A percentile compares a stretch with the other conserved stretches of the same genome.
These are phyloP conservation scores for Jasminum sambac DNA, from an alignment of 257 asterid species.

Conservation along the genomic window DNA sequence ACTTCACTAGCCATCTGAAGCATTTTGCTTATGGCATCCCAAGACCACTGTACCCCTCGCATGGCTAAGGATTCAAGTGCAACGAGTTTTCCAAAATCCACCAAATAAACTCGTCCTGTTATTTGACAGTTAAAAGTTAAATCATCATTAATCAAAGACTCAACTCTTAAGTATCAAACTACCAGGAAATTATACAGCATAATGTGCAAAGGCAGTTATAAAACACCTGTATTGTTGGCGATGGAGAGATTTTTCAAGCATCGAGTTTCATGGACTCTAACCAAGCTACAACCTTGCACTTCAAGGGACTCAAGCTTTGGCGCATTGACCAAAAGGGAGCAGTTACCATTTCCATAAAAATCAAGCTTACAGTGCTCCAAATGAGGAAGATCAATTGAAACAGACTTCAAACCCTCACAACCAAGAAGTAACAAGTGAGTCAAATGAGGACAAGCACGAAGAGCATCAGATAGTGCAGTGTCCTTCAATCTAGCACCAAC, in stretches of 20 bases:
- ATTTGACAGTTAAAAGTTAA: not conserved
- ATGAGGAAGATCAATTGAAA: conserved; percentile 58
- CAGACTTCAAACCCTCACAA: conserved; percentile 72
- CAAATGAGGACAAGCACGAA: conserved; percentile 75
- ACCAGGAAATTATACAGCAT: not conserved
- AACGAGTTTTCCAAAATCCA: conserved; percentile 77
- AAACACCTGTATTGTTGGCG: conserved; percentile 76
- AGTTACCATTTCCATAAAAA: conserved; percentile 72
- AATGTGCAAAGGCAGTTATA: not conserved
- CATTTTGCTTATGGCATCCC: conserved; percentile 78
- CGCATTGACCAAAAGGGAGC: conserved; percentile 56
- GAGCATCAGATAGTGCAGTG: conserved; percentile 52
- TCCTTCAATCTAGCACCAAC: conserved; percentile 92
- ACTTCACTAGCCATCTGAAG: conserved; percentile 86
- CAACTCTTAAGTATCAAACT: not conserved
- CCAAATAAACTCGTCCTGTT: conserved; percentile 66
- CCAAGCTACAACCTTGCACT: conserved; percentile 88
- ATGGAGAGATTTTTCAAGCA: conserved; percentile 63
- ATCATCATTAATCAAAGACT: not conserved
- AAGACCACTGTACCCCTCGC: conserved; percentile 93
- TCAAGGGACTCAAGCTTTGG: conserved; percentile 65
- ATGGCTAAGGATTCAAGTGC: conserved; percentile 71
- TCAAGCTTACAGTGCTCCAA: conserved; percentile 79
- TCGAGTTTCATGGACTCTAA: conserved; percentile 60
- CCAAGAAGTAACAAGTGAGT: conserved; percentile 76